Evolutionary conservation across 441 rosid species (phyloP), one percentile per base, ranked within the genome.

Genomic region (Pelargonium exstipulatum): DNA sequence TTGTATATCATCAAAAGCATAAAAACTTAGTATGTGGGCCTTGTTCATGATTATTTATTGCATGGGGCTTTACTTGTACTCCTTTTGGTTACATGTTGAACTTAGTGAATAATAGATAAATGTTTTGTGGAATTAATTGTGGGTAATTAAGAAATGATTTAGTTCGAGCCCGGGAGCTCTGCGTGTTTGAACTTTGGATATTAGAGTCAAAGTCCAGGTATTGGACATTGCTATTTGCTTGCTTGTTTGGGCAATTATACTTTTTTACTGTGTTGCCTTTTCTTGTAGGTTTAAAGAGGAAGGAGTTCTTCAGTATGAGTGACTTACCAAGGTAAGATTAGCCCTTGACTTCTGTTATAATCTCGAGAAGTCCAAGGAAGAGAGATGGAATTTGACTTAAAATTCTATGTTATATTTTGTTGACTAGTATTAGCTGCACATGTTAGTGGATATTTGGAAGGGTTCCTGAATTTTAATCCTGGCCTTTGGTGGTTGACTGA

Each of bases 311-410:
- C 26, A 57, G 2, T 32, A 80, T 80, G 80, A 76, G 72, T 20
- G 78, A 80, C 63, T 64, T 48, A 71, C 42, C 83, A 26, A 71
- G 83, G 83, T 80, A 68, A 73, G 14, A 29, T 45, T 65, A 53
- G 18, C 17, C 58, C 26, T 35, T 24, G 13, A 8, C 32, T 4
- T 64, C 29, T 12, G 6, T 8, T 5, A 29, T 58, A 8, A 9
- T 66, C 12, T 9, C 6, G 51, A 45, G 13, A 60, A 60, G 42
- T 8, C 17, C 3, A 51, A 26, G n/a, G 35, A 37, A 37, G 17
- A 51, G 49, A 45, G n/a, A 45, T 53, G 51, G 4, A 45, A 45
- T 45, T 10, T 45, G 24, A 53, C 9, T 9, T 13, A n/a, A 9
- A 32, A 53, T 63, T 49, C 17, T 61, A 53, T 37, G 17, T 43